phyloP scores from a whole-genome alignment of 306 rosid genomes.

The Quercus cerris region DNA sequence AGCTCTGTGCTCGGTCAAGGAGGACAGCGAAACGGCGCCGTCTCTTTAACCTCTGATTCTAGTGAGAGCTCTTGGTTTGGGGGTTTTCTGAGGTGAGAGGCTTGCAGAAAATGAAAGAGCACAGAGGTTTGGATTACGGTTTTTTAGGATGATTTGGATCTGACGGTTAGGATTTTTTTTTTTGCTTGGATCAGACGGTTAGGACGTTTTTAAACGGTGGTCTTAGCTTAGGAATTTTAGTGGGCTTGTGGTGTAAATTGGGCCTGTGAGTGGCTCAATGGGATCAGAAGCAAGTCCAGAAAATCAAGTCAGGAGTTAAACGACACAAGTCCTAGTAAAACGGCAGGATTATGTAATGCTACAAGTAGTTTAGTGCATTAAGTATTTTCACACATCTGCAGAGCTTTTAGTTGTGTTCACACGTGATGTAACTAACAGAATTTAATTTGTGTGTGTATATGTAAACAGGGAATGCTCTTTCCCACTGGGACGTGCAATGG shows the following conservation, averaged over 20 bases:
- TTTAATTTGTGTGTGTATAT: too few species aligned
- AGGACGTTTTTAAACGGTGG: neutral
- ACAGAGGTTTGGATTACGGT: neutral
- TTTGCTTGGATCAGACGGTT: neutral
- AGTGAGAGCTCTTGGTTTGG: neutral
- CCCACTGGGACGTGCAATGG: too few species aligned
- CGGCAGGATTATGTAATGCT: too few species aligned
- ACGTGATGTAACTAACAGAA: too few species aligned
- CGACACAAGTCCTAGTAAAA: too few species aligned
- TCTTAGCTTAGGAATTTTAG: neutral
- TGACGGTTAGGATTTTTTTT: neutral
- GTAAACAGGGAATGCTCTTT: too few species aligned
- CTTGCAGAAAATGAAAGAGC: neutral
- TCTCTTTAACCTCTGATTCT: constrained; percentile 59
- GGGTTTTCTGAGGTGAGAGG: neutral
- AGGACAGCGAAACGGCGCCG: constrained; percentile 62
- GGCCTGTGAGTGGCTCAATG: neutral
- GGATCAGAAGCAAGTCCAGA: too few species aligned
- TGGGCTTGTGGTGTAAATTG: neutral
- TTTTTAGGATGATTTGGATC: constrained; percentile 3
- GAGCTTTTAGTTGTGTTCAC: too few species aligned
- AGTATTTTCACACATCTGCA: too few species aligned
- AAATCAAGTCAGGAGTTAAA: too few species aligned
- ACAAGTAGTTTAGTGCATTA: too few species aligned
- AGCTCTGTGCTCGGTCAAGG: constrained; percentile 48